Base-by-base conservation (phyloP, 2,329 filamentous ascomycete genomes). In the Botrytis fragariae region DNA sequence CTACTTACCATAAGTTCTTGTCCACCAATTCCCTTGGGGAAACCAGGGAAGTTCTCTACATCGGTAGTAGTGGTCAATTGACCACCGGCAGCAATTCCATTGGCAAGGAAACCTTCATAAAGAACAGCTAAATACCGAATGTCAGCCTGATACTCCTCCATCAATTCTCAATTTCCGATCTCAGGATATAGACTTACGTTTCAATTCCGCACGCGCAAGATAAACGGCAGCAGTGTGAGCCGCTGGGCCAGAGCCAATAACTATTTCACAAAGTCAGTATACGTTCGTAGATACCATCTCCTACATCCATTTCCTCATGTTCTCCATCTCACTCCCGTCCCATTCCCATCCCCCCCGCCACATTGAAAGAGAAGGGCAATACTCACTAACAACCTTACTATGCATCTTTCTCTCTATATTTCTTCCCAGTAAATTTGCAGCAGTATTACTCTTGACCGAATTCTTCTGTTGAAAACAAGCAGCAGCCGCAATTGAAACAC, bases 31-130 rank as follows among this genome's bases (percentile, higher is more conserved):
- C 92, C 93, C 79, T 93, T 89, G 80, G 93, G 92, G 86, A 98
- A 99, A 65, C 96, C 96, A 39, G 96, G 96, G 84, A 92, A 99
- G 88, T 99, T 99, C 87, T 99, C 96, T 74, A 99, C 91, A 78
- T 99, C 97, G 80, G 97, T 98, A 72, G 96, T 99, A 39, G 97
- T 99, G 72, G 97, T 99, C 78, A 99, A 88, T 87, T 99, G 96
- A 73, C 96, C 96, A 78, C 96, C 96, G 62, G 96, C 94, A 10
- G 96, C 96, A 80, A 97, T 97, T 81, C 95, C 96, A 81, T 98
- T 96, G 79, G 96, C 96, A 83, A 99, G 91, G 88, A 99, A 97
- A 79, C 96, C 96, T 86, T 99, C 96, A 83, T 98, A 99, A 78
- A 99, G 88, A 76, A 98, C 93, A 76, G 96, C 90, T 81, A 71